Evolutionary conservation across 1,139 yeast genomes (phyloP), one percentile per base, ranked within the genome.

Genomic region (Candida sanyaensis): DNA sequence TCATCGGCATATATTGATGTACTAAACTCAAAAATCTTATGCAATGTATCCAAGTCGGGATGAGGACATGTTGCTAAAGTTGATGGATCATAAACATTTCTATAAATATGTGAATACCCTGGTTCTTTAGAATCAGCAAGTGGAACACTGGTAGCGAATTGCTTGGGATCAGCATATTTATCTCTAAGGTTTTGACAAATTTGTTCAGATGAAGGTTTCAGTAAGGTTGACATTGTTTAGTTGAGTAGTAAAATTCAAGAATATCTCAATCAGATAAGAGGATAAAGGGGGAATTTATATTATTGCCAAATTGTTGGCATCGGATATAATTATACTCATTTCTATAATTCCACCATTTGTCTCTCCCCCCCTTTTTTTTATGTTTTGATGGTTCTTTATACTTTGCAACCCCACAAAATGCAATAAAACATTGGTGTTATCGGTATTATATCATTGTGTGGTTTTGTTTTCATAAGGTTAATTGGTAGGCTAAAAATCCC

Each of bases 41-140:
- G 71, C 31, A 76, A 64, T 1, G 89, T 84, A 38, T 62, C 59
- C 49, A 85, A 60, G 1, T 68, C 58, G 2, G 85, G 81, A 53
- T 83, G 84, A 21, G 79, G 72, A 8, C 45, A 50, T 10, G 73
- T 62, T 29, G 77, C 55, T 46, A 84, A 66, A 12, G 59, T 54
- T 17, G 76, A 37, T n/a, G 65, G 65, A 6, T 71, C 58, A 40
- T 54, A 56, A 2, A 59, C 62, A 58, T 78, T 81, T 56, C 89
- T 67, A 62, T 78, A 85, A 37, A 81, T 57, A 2, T 78, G 66
- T 11, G 88, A 80, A 59, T 60, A 77, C 1, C 88, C 87, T 1
- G 69, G 66, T 52, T 59, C 60, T 47, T 63, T 64, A 41, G 84
- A 54, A 24, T 43, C 34, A 8, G 44, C 28, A 12, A 41, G 29